phyloP scores from a whole-genome alignment of 2,329 filamentous ascomycete species.

The Pestalotiopsis sp. region DNA sequence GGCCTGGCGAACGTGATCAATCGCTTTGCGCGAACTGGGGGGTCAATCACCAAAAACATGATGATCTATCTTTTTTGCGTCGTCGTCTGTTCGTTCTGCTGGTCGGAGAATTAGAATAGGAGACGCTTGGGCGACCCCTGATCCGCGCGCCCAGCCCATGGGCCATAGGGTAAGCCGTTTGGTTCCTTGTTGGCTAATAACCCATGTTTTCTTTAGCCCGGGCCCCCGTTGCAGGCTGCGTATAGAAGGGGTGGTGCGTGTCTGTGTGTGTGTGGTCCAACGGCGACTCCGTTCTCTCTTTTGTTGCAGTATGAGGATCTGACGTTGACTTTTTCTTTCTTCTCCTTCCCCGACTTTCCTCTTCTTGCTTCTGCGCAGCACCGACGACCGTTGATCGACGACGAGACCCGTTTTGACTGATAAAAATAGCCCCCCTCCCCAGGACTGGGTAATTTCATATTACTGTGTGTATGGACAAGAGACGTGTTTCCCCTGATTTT shows the following conservation, averaged over 20 bases:
- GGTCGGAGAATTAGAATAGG: neutral
- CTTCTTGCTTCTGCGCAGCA: no score
- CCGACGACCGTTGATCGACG: neutral
- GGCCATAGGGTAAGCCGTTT: neutral
- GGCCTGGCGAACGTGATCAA: neutral
- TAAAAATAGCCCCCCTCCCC: neutral
- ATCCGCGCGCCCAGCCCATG: neutral
- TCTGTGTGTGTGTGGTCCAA: neutral
- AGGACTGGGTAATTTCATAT: neutral
- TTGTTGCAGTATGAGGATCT: neutral
- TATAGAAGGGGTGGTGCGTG: neutral
- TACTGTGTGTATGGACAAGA: neutral
- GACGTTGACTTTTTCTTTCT: neutral
- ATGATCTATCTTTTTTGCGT: neutral
- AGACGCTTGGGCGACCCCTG: neutral
- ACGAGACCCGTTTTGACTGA: neutral
- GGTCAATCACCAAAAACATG: neutral
- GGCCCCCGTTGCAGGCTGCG: no score
- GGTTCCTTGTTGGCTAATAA: neutral
- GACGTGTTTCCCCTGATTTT: neutral
- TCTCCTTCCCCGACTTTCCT: neutral
- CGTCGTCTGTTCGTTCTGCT: neutral
- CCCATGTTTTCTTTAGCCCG: no score
- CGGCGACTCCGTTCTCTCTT: neutral
- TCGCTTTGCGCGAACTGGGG: neutral